A percentile compares a stretch with the other conserved stretches of the same genome.
Conservation (phyloP, 225 moss, liverwort and hornwort genomes). For the Pseudisothecium myosuroides region DNA sequence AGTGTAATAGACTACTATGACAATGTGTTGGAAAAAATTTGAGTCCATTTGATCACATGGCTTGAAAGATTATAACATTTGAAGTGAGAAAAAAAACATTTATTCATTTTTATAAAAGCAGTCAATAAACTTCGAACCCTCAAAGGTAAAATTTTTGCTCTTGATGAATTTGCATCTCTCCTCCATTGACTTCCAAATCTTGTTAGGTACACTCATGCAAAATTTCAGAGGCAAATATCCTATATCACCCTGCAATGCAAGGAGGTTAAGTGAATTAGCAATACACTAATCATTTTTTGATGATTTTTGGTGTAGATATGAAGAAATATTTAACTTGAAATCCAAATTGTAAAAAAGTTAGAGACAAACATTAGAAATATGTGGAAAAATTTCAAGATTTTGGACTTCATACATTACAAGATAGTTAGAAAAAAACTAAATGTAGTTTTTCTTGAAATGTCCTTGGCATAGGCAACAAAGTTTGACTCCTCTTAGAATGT, state of each 20-base stretch:
- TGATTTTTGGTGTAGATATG: too few species aligned
- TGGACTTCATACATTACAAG: neutral
- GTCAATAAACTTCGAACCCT: accelerated
- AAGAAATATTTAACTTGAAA: neutral
- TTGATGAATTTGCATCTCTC: neutral
- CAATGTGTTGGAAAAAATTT: neutral
- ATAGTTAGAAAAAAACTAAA: neutral
- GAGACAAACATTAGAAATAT: neutral
- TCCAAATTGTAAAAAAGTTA: accelerated
- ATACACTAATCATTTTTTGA: neutral
- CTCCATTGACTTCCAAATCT: neutral
- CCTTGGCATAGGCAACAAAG: accelerated
- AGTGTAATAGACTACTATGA: neutral
- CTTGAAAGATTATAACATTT: neutral
- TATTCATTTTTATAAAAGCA: accelerated
- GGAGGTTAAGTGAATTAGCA: accelerated
- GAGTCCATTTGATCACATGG: accelerated
- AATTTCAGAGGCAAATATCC: neutral
- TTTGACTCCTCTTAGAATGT: neutral
- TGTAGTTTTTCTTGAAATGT: neutral
- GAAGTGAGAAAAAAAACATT: neutral
- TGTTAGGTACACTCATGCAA: accelerated
- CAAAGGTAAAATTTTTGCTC: neutral
- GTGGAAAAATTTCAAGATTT: neutral
- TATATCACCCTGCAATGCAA: neutral